A percentile compares a stretch with the other conserved stretches of the same genome.
Conservation (phyloP, 176 grass and related monocot species). For the Carex littledalei region DNA sequence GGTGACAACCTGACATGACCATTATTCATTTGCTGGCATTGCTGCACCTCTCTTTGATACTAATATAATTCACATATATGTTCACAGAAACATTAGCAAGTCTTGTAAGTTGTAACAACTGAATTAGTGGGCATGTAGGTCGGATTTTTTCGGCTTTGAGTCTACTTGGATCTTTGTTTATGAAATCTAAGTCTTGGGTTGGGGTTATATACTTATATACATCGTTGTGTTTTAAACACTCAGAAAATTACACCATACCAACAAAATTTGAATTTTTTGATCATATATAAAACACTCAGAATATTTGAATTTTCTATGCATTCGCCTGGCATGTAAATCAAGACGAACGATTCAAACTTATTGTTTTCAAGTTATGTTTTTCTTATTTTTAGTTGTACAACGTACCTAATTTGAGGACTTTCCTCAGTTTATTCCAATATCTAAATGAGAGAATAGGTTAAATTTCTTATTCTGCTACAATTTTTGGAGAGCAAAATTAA, state of each 20-base stretch:
- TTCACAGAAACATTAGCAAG: background rate
- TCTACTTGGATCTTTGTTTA: background rate
- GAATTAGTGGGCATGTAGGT: background rate
- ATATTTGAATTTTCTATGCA: background rate
- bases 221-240: background rate
- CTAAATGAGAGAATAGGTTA: no score
- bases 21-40: background rate
- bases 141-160: background rate
- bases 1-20: background rate
- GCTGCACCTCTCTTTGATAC: background rate
- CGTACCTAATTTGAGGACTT: background rate
- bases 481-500: no score
- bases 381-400: background rate
- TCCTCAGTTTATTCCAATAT: background rate
- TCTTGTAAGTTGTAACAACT: background rate
- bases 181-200: background rate
- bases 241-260: no score
- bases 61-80: background rate
- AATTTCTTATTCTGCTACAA: no score
- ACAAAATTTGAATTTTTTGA: no score
- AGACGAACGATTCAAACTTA: background rate
- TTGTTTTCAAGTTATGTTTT: background rate
- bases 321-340: background rate
- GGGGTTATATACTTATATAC: background rate
- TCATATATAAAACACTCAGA: background rate